Base-by-base conservation (phyloP, 768 basidiomycete genomes). In the Ramaria sp. region DNA sequence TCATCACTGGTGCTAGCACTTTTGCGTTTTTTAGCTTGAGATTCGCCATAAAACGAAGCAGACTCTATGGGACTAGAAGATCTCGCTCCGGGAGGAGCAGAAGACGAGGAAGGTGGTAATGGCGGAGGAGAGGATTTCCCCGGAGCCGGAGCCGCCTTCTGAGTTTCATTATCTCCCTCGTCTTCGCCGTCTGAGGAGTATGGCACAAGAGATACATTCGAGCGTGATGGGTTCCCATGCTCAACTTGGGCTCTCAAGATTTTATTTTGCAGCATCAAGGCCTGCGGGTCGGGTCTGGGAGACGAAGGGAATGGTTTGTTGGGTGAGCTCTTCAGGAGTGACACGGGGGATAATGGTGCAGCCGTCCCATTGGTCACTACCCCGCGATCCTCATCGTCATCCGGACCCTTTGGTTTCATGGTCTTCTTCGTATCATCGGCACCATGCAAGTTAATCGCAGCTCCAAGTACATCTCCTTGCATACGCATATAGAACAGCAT, bases 401-500 rank as follows among this genome's bases (percentile, higher is more conserved):
- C 48, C 16, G 34, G 30, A 3, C 1, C 9, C 28, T 34, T 20
- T 13, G 16, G 48, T 20, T 34, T 37, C 13, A 24, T 5, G n/a
- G 10, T 15, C 8, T 34, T 36, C 32, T 50, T 32, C 16, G 8
- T 12, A 34, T 25, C 28, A n/a, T 43, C 37, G 16, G 16, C 28
- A 16, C 32, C 32, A 54, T 48, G 38, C 18, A 69, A 61, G 22
- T 71, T 72, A 55, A 87, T 69, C 5, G 78, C 83, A 16, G 82
- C 79, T 60, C 85, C 79, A 45, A 89, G 70, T 4, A 74, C 77
- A 62, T 88, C 83, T 6, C 88, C 89, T 66, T 81, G 85, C 55
- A 84, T 82, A 49, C 82, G 81, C 42, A 91, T 77, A 67, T 98
- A 99, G 70, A 95, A 93, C 55, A 99, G 73, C 58, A 98, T 79